These are phyloP conservation scores for Microstegium vimineum DNA, from an alignment of 176 grass and related monocot genomes.

Conservation along the genomic window DNA sequence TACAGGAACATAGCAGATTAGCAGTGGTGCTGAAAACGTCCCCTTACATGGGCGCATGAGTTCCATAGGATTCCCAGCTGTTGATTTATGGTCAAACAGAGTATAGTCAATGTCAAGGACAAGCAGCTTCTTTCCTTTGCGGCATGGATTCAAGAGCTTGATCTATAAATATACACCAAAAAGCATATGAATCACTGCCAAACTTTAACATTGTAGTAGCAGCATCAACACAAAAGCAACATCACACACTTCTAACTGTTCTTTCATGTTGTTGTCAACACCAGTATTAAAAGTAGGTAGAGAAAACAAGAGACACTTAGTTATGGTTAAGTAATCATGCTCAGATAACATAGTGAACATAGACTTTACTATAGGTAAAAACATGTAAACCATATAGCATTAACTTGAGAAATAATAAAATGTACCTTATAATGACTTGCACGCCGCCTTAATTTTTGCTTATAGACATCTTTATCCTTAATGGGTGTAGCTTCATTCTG, in stretches of 20 bases:
- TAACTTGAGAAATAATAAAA: conserved; percentile 21
- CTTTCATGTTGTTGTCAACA: background rate
- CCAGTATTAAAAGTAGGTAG: conserved; percentile 13
- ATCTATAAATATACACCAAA: conserved; percentile 55
- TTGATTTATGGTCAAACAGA: conserved; percentile 84
- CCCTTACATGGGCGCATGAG: conserved; percentile 95
- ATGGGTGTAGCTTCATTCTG: conserved; percentile 76
- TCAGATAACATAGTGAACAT: background rate
- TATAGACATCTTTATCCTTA: conserved; percentile 89
- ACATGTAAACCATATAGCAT: background rate
- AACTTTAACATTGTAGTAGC: conserved; percentile 10
- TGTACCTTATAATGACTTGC: conserved; percentile 80
- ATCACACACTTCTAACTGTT: background rate
- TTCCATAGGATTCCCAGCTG: conserved; percentile 86
- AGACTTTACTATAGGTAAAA: background rate
- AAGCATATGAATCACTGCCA: background rate
- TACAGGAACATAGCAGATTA: conserved; percentile 17
- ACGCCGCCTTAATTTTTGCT: conserved; percentile 76
- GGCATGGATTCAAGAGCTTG: conserved; percentile 90
- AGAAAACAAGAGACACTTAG: background rate
- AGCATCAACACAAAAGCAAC: conserved; percentile 3
- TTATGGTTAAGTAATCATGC: conserved; percentile 5
- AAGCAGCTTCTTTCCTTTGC: conserved; percentile 86
- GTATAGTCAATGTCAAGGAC: conserved; percentile 98
- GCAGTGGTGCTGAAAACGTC: background rate